Base-by-base conservation (phyloP, 2,329 filamentous ascomycete species). In the Aureobasidium sp. region DNA sequence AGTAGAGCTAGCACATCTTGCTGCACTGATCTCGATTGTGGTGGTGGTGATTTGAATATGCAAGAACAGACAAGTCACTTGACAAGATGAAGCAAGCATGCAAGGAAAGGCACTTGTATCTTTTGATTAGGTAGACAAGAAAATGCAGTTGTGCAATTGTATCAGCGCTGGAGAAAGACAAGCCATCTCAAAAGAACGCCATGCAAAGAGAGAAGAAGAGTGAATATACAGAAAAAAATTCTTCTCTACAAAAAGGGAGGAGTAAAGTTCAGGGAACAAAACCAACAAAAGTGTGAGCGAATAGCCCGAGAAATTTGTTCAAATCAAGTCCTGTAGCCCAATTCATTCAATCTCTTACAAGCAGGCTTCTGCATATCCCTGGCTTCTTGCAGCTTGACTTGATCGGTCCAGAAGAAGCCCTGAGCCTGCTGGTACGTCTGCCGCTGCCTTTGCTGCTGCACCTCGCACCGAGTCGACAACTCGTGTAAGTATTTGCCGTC, bases 381-480 rank as follows among this genome's bases (percentile, higher is more conserved):
- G 31, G 92, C 92, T 61, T 84, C 74, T 63, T 86, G 82, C 84
- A 95, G 84, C 78, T 90, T 91, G 64, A 86, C 86, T 57, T 84
- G 79, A 68, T 96, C 90, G 60, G 85, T 84, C 72, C 84, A 91
- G 69, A 96, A 90, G 88, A 91, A 96, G 3, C 92, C 92, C 67
- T 88, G 84, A 0, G 92, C 91, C 50, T 89, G 86, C 64, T 95
- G 85, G 64, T 85, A 78, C 73, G 91, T 78, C 64, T 84, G 79
- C 69, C 85, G 81, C 73, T 86, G 82, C 55, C 81, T 77, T 50
- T 81, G 75, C 64, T 83, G 77, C 76, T 99, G 92, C 60, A 78
- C 78, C 64, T 93, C 87, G 75, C 94, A 99, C 69, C 87, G 81
- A 61, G 80, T 78, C 51, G 82, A 82, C 57, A 96, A 74, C 37